These are phyloP conservation scores for Zalaria obscura DNA, from an alignment of 2,329 filamentous ascomycete genomes.

Conservation along the genomic window DNA sequence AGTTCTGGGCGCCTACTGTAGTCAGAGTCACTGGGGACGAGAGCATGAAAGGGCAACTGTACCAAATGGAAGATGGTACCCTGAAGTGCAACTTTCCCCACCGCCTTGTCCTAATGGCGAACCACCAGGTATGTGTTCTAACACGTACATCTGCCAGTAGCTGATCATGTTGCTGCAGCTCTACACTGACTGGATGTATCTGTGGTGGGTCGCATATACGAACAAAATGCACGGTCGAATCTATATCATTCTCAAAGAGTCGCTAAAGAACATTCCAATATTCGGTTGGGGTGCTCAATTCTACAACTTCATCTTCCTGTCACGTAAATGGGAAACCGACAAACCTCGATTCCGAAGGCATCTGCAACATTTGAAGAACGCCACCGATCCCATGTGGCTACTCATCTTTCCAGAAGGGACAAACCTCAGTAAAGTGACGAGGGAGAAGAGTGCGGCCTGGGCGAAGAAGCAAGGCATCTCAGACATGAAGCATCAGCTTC, in stretches of 20 bases:
- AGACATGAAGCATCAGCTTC: constrained; percentile 53
- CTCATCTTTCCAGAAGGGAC: constrained; percentile 77
- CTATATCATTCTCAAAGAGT: constrained; percentile 84
- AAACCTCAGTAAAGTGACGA: constrained; percentile 59
- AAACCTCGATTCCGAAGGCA: constrained; percentile 57
- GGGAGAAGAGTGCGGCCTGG: constrained; percentile 56
- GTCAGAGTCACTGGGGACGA: constrained; percentile 72
- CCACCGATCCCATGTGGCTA: constrained; percentile 71
- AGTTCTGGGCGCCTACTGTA: constrained; percentile 70
- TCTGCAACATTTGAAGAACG: constrained; percentile 52
- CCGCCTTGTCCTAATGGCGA: constrained; percentile 67
- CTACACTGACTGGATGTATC: constrained; percentile 77
- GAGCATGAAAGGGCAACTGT: constrained; percentile 62
- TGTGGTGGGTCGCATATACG: constrained; percentile 77
- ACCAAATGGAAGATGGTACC: constrained; percentile 51
- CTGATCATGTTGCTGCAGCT: constrained; percentile 53
- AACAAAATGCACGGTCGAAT: constrained; percentile 66
- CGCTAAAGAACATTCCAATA: constrained; percentile 64
- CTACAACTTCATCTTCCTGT: constrained; percentile 78
- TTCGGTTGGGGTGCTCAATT: constrained; percentile 69
- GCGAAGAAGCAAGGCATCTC: constrained; percentile 56
- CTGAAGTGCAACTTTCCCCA: constrained; percentile 68
- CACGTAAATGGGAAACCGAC: constrained; percentile 70
- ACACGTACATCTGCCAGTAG: constrained; percentile 26
- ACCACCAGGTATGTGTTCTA: constrained; percentile 47